Conservation (phyloP, 495 filamentous ascomycete genomes). For the Neurospora discreta region DNA sequence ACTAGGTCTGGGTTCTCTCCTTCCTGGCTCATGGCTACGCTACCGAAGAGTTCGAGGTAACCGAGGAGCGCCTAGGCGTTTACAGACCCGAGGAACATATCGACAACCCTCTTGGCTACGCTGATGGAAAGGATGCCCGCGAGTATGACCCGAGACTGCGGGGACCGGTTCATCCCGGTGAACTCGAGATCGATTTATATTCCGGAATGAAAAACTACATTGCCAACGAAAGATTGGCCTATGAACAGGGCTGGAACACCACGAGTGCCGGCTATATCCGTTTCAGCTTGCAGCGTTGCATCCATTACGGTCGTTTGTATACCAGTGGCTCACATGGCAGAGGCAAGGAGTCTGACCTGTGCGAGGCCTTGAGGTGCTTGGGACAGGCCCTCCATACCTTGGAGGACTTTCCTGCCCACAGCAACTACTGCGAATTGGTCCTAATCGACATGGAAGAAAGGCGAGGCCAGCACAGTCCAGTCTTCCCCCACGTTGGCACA, state of each 20-base stretch:
- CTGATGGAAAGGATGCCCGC: slow-evolving; percentile 77
- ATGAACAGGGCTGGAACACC: slow-evolving; percentile 47
- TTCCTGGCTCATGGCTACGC: slow-evolving; percentile 94
- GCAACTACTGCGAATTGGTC: slow-evolving; percentile 84
- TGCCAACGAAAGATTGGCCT: slow-evolving; percentile 53
- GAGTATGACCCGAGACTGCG: slow-evolving; percentile 76
- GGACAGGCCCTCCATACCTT: slow-evolving; percentile 89
- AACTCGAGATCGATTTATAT: slow-evolving; percentile 70
- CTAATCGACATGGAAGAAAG: slow-evolving; percentile 48
- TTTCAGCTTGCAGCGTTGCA: slow-evolving; percentile 69
- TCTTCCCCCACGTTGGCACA: slow-evolving; percentile 80
- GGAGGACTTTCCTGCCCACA: slow-evolving; percentile 93
- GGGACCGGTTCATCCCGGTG: slow-evolving; percentile 57
- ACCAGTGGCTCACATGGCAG: slow-evolving; percentile 52
- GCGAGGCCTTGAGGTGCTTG: slow-evolving; percentile 73
- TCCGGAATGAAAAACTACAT: slow-evolving; percentile 99
- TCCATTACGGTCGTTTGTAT: slow-evolving; percentile 84
- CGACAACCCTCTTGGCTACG: slow-evolving; percentile 82
- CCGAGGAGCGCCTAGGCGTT: slow-evolving; percentile 76
- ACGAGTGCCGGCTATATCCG: slow-evolving; percentile 87
- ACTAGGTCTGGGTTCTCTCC: slow-evolving; percentile 67
- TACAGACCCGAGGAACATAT: slow-evolving; percentile 97
- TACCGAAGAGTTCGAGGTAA: slow-evolving; percentile 96
- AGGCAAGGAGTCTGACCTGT: slow-evolving; percentile 77
- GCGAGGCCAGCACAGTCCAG: slow-evolving; percentile 49